Percentiles rank a stretch among this genome's conserved stretches.
phyloP scores from a whole-genome alignment of 1,139 yeast genomes.

The Sugiyamaella neomexicana region DNA sequence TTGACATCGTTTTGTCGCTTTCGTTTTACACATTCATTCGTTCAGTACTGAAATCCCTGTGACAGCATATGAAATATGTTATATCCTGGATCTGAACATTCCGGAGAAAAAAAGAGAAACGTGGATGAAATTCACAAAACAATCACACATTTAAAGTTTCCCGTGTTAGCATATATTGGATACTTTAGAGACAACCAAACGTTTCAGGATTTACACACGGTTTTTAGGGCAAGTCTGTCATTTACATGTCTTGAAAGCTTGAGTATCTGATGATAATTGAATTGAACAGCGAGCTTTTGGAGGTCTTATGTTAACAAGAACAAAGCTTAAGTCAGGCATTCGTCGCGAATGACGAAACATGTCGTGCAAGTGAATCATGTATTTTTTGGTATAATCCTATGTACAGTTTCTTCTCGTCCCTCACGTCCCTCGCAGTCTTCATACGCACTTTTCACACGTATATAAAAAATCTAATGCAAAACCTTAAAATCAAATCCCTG shows the following conservation, averaged over 20 bases:
- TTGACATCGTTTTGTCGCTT: not conserved
- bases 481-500: not conserved
- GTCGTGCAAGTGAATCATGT: not conserved
- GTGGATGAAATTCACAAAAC: not conserved
- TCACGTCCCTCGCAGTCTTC: not conserved
- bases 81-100: too few relatives aligned
- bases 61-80: too few relatives aligned
- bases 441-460: not conserved
- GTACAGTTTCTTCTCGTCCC: not conserved
- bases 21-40: not conserved
- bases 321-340: not conserved
- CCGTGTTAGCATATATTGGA: not conserved
- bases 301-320: not conserved
- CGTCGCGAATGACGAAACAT: not conserved
- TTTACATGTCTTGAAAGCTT: not conserved
- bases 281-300: not conserved
- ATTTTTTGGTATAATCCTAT: not conserved
- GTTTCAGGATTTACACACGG: not conserved
- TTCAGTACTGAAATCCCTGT: not conserved
- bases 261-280: not conserved
- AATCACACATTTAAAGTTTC: not conserved
- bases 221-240: not conserved
- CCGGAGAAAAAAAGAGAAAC: too few relatives aligned
- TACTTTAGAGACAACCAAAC: not conserved
- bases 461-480: slow-evolving; percentile 8